These are phyloP conservation scores for Penicillium fuscoglaucum DNA, from an alignment of 2,329 filamentous ascomycete genomes.

Conservation along the genomic window DNA sequence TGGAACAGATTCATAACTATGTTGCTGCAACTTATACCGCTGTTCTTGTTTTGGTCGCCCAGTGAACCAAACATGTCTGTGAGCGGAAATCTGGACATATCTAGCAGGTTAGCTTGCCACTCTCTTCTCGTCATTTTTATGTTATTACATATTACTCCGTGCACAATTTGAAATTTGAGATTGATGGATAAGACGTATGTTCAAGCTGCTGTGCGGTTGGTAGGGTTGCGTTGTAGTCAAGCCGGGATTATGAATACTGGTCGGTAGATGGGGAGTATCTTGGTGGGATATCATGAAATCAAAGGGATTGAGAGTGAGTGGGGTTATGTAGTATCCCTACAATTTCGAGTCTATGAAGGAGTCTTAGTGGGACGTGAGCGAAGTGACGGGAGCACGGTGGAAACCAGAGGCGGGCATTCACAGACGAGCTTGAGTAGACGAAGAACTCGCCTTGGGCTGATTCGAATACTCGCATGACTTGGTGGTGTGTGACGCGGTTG, in stretches of 20 bases:
- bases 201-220: too few species aligned
- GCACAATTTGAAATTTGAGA: too few species aligned
- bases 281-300: conserved; percentile 15
- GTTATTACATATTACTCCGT: too few species aligned
- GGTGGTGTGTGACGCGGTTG: conserved; percentile 1
- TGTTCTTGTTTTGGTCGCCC: conserved; percentile 16
- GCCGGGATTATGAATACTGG: too few species aligned
- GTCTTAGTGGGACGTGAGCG: conserved; percentile 13
- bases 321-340: too few species aligned
- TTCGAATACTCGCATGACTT: neutral
- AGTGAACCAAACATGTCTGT: neutral
- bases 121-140: neutral
- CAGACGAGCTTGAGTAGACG: neutral
- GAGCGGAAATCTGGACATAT: neutral
- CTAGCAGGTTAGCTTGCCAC: neutral
- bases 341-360: too few species aligned
- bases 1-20: conserved; percentile 23
- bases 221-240: too few species aligned
- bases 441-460: neutral
- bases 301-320: neutral
- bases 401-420: conserved; percentile 17
- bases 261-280: conserved; percentile 17
- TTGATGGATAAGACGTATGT: too few species aligned
- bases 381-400: neutral
- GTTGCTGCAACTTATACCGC: conserved; percentile 18